Percentiles rank a stretch among this genome's conserved stretches.
Evolutionary conservation across 371 early-diverging fungal species (phyloP).

Genomic region (Mortierella sp.): DNA sequence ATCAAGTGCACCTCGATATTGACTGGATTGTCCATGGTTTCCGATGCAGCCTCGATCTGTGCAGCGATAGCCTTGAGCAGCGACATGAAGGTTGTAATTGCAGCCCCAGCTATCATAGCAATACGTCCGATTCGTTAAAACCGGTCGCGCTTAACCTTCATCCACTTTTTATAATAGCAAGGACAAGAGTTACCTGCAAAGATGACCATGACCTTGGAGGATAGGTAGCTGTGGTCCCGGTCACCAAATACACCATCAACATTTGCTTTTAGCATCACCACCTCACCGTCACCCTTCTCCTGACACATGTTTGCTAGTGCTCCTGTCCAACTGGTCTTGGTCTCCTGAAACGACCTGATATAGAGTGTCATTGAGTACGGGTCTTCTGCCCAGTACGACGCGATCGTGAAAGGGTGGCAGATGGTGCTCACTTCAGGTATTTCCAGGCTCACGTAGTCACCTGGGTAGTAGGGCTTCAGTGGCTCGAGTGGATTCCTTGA

Average conservation of each 20-base stretch:
- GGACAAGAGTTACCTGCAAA: slow-evolving; percentile 31
- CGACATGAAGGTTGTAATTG: slow-evolving; percentile 44
- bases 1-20: slow-evolving; percentile 34
- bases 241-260: slow-evolving; percentile 50
- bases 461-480: slow-evolving; percentile 49
- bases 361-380: slow-evolving; percentile 49
- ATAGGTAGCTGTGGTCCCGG: slow-evolving; percentile 37
- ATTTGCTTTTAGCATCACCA: slow-evolving; percentile 15
- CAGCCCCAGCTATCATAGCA: slow-evolving; percentile 31
- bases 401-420: slow-evolving; percentile 48
- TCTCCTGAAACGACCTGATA: slow-evolving; percentile 34
- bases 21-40: background rate
- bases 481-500: slow-evolving; percentile 32
- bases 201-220: slow-evolving; percentile 29
- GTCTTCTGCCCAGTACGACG: slow-evolving; percentile 50
- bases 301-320: slow-evolving; percentile 28
- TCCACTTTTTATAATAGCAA: background rate
- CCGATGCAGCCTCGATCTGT: slow-evolving; percentile 22
- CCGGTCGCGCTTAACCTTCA: too few species aligned
- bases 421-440: slow-evolving; percentile 29
- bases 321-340: slow-evolving; percentile 34
- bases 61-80: slow-evolving; percentile 47
- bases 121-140: too few species aligned
- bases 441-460: slow-evolving; percentile 46
- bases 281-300: slow-evolving; percentile 2